These are phyloP conservation scores for Orychophragmus violaceus DNA, from an alignment of 345 rosid species.

Conservation along the genomic window DNA sequence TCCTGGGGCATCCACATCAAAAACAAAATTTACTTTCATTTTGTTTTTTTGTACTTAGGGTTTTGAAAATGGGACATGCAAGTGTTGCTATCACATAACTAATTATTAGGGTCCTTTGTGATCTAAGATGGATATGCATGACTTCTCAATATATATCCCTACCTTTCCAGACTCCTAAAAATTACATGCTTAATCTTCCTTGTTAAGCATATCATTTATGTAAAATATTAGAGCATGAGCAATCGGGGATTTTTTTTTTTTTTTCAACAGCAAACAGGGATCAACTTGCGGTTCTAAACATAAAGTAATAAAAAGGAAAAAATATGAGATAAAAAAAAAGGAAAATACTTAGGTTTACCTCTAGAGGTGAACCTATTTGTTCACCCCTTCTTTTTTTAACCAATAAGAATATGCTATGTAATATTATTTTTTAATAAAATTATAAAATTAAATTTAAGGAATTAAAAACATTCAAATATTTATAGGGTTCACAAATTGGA, in stretches of 20 bases:
- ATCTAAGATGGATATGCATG: conserved; percentile 45
- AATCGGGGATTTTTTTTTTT: no score
- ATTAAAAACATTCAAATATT: no score
- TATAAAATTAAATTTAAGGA: no score
- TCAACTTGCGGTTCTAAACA: no score
- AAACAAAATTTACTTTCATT: not conserved
- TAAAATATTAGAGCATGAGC: not conserved
- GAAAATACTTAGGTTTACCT: no score
- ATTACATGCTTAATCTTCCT: not conserved
- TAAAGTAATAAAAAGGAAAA: no score
- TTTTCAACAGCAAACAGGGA: not conserved
- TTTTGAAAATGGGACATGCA: conserved; percentile 57
- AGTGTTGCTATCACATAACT: conserved; percentile 64
- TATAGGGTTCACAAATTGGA: no score
- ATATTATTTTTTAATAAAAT: no score
- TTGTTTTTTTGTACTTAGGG: conserved; percentile 44
- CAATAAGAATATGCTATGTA: no score
- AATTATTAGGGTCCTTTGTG: conserved; percentile 46
- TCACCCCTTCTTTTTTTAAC: no score
- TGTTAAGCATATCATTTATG: not conserved
- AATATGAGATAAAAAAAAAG: no score
- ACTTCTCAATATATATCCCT: not conserved
- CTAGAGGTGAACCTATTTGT: no score
- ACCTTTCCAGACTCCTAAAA: not conserved
- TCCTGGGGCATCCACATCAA: conserved; percentile 35